phyloP scores from a whole-genome alignment of 306 rosid genomes.

The Abrus pulchellus region DNA sequence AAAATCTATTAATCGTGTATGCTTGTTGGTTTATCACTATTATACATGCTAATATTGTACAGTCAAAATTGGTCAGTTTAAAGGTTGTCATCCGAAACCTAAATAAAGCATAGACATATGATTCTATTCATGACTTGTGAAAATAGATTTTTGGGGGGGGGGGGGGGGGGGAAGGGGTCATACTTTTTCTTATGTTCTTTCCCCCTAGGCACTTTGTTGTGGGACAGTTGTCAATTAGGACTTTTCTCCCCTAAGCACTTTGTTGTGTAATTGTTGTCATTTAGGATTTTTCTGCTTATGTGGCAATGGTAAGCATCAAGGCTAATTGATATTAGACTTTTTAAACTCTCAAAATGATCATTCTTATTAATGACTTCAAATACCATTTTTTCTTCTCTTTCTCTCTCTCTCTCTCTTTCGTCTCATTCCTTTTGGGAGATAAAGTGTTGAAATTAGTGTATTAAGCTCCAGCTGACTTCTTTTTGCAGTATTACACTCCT shows the following conservation, averaged over 20 bases:
- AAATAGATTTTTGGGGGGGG: not conserved
- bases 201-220: slow-evolving; percentile 7
- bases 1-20: slow-evolving; percentile 16
- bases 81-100: slow-evolving; percentile 24
- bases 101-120: slow-evolving; percentile 15
- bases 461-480: slow-evolving; percentile 38
- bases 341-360: slow-evolving; percentile 21
- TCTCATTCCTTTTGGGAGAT: slow-evolving; percentile 22
- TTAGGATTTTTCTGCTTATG: slow-evolving; percentile 36
- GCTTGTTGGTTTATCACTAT: slow-evolving; percentile 11
- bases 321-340: slow-evolving; percentile 10
- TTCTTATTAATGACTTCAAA: slow-evolving; percentile 31
- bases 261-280: slow-evolving; percentile 5
- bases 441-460: slow-evolving; percentile 27
- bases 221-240: slow-evolving; percentile 24
- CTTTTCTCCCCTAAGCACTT: slow-evolving; percentile 2
- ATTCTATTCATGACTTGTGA: slow-evolving; percentile 17
- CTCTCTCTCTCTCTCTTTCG: not conserved
- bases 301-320: slow-evolving; percentile 38
- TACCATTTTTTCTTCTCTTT: not conserved
- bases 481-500: slow-evolving; percentile 83
- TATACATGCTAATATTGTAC: slow-evolving; percentile 14
- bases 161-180: not conserved
- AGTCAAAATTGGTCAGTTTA: slow-evolving; percentile 38
- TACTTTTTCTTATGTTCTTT: slow-evolving; percentile 14